Base-by-base conservation (phyloP, 2,329 filamentous ascomycete genomes). In the Arthrobotrys sphaeroides region DNA sequence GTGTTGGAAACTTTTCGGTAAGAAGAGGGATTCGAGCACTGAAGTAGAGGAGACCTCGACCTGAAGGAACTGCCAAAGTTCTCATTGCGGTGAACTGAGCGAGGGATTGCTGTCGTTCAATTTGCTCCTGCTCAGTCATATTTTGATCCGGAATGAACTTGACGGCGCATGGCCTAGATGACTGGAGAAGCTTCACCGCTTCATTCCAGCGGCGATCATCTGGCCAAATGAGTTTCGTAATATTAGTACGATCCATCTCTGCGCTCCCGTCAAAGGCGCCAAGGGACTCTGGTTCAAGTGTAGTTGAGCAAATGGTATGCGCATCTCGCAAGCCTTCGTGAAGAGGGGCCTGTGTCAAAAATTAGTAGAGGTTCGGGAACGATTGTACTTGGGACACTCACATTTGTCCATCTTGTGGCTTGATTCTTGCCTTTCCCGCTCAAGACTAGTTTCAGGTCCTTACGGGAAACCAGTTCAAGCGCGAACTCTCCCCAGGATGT, bases 161-260 rank as follows among this genome's bases (percentile, higher is more conserved):
- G n/a, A 94, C 89, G 9, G 92, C 85, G 43, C 94, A 89, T 12
- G 92, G 86, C 80, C 91, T 92, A 61, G 91, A 89, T 26, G 95
- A 95, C 68, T 95, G 94, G n/a, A 99, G 85, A 6, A 99, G 85
- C 62, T 87, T 89, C 65, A 90, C 89, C 0, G 93, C 95, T 83
- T 99, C 95, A 76, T 93, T 90, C 66, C 96, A 90, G 36, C 95
- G 90, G 73, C 93, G 89, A 80, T 99, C 95, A 78, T 98, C 93
- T 73, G 90, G 90, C 86, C 98, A 99, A 26, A 99, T 90, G 6
- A 95, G 85, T 60, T 90, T 89, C 28, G 95, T 96, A 5, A 98
- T 89, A 7, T 90, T 87, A 81, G 94, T 90, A 26, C 93, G 89
- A 80, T 97, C 92, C 31, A 90, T 90, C 81, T 95, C 94, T 66